phyloP scores from a whole-genome alignment of 108 stramenopile genomes.

The Fragilariopsis cylindrus region DNA sequence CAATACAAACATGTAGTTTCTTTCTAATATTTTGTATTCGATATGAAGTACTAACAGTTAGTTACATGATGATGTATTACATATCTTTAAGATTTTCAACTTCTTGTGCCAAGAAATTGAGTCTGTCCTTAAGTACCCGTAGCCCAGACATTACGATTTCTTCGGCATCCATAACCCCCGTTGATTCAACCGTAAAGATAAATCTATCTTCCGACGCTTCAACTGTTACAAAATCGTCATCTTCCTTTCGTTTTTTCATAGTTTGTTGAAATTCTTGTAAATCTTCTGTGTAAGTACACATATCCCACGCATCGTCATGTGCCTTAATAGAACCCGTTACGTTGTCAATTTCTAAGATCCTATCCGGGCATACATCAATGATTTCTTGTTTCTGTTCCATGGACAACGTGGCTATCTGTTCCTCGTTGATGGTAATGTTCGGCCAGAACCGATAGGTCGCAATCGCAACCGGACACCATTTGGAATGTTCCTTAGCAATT shows the following conservation, averaged over 20 bases:
- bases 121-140: slow-evolving; percentile 76
- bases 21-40: no score
- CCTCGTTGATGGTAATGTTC: slow-evolving; percentile 87
- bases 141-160: slow-evolving; percentile 77
- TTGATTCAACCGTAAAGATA: slow-evolving; percentile 87
- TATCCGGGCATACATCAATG: slow-evolving; percentile 86
- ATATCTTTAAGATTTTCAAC: slow-evolving; percentile 85
- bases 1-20: no score
- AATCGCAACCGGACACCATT: slow-evolving; percentile 96
- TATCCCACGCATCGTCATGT: slow-evolving; percentile 81
- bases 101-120: slow-evolving; percentile 79
- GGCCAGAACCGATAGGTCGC: slow-evolving; percentile 95
- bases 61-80: slow-evolving; percentile 7
- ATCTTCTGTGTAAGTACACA: slow-evolving; percentile 86
- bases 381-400: slow-evolving; percentile 89
- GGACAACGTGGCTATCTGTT: slow-evolving; percentile 80
- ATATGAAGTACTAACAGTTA: no score
- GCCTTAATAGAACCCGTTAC: slow-evolving; percentile 66
- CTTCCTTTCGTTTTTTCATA: slow-evolving; percentile 82
- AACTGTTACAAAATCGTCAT: slow-evolving; percentile 85
- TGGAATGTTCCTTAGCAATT: slow-evolving; percentile 96
- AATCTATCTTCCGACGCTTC: slow-evolving; percentile 66
- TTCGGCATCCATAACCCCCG: slow-evolving; percentile 89
- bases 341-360: slow-evolving; percentile 79
- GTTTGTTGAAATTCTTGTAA: slow-evolving; percentile 64